phyloP scores from a whole-genome alignment of 306 rosid species.

The Lotus japonicus region DNA sequence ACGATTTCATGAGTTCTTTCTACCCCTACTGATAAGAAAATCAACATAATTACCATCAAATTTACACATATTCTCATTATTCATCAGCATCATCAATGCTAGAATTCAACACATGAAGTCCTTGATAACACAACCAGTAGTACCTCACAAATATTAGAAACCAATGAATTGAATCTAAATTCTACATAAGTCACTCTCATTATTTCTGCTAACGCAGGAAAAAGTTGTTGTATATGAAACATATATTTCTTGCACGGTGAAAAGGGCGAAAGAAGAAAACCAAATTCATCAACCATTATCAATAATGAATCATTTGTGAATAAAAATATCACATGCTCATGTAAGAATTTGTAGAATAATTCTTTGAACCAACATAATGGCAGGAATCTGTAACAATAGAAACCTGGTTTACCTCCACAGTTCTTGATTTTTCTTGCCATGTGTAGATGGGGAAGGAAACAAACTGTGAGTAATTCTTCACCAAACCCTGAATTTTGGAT shows the following conservation, averaged over 20 bases:
- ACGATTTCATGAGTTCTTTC: too few species aligned
- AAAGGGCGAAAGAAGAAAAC: background rate
- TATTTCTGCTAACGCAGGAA: background rate
- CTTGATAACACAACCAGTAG: background rate
- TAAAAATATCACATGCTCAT: background rate
- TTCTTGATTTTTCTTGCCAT: constrained; percentile 92
- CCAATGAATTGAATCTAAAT: background rate
- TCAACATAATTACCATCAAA: background rate
- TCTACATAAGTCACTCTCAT: background rate
- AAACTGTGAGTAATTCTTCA: constrained; percentile 95
- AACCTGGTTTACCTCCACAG: constrained; percentile 64
- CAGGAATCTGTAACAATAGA: background rate
- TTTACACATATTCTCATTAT: background rate
- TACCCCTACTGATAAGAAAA: background rate
- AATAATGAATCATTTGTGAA: background rate
- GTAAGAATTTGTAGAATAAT: background rate
- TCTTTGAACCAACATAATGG: background rate
- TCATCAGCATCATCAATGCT: background rate
- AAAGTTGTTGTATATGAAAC: background rate
- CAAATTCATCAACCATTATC: background rate
- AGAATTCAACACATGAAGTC: background rate
- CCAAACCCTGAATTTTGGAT: constrained; percentile 73
- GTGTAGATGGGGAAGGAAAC: constrained; percentile 96
- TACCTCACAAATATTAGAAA: background rate
- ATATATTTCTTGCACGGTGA: background rate